Evolutionary conservation across 140 eudicot species (phyloP), one percentile per base, ranked within the genome.

Genomic region (Bidens hawaiensis): DNA sequence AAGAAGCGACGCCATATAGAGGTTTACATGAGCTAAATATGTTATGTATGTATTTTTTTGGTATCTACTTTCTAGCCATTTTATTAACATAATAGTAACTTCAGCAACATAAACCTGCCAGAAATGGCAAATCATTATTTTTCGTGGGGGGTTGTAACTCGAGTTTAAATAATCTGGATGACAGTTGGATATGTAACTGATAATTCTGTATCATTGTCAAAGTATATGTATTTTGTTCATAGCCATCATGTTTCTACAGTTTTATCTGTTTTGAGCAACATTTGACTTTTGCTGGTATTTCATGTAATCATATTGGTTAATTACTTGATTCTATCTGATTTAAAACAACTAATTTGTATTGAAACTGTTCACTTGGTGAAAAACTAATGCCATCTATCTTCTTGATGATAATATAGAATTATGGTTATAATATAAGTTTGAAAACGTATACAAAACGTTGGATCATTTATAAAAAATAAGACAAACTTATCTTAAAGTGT

Each of bases 1-100:
- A 80, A 66, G 72, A 42, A 72, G 42, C 11, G 25, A 49, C 40
- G 74, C 31, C 57, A 41, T 45, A 6, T 65, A 72, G 72, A 50
- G 27, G 51, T 10, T 28, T 64, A 64, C 45, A 24, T 16, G 15
- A 43, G 72, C 55, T 71, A 40, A 11, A 54, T 25, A 5, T 67
- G 18, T 23, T 28, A 42, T 24, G n/a, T 26, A 47, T 28, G 17
- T 15, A 15, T 45, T 45, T 46, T 13, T 19, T 25, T 33, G n/a
- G n/a, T 60, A 33, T 26, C 36, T 48, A 21, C 14, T 47, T 53
- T 47, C 7, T 25, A 28, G 68, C 33, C 0, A 60, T 49, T 23
- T 36, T 51, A 27, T 62, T 62, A 64, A 53, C 70, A 22, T 42
- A 21, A 27, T 53, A 8, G 34, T 42, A 62, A 16, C 31, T 63